Base-by-base conservation (phyloP, 2,329 filamentous ascomycete species). In the Paradendryphiella salina region DNA sequence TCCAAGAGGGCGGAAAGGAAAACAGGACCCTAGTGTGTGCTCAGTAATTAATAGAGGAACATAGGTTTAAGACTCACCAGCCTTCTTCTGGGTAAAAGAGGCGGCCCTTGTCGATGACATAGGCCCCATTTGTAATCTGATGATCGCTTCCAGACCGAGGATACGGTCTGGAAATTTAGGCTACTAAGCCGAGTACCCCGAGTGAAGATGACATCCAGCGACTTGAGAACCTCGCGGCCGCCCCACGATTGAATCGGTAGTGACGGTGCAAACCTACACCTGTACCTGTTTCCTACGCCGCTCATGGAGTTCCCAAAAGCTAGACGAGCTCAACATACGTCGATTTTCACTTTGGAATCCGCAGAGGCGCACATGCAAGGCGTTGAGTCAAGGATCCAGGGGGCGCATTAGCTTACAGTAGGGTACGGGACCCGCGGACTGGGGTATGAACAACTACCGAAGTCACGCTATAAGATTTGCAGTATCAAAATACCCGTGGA, bases 371-470 rank as follows among this genome's bases (percentile, higher is more conserved):
- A 33, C 32, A 5, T 13, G 11, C 17, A 28, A 31, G 10, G 35
- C 32, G 15, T 14, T 26, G 23, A 29, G 10, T 13, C 23, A 43
- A 31, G 31, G 23, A 9, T 29, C 18, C 49, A 38, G 50, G 39
- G 43, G 28, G 39, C 45, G 50, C 50, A 39, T 49, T 49, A 52
- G 50, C 45, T 29, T 14, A 21, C 21, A 17, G 28, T 23, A 35
- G 29, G 33, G 34, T 26, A 26, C 32, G 28, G 28, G 28, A 43
- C 39, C 33, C 38, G 21, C 34, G 28, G 17, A 48, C 38, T 38
- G 21, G 44, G 38, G 34, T 32, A 18, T 7, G 29, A 40, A 14
- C 37, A 13, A 34, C 34, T 43, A 21, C 29, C 38, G 29, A 32
- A 34, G 23, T 43, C 21, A 21, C 32, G 13, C n/a, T 9, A 38